phyloP scores from a whole-genome alignment of 192 early-diverging fungal species.

The Podochytrium sp. region DNA sequence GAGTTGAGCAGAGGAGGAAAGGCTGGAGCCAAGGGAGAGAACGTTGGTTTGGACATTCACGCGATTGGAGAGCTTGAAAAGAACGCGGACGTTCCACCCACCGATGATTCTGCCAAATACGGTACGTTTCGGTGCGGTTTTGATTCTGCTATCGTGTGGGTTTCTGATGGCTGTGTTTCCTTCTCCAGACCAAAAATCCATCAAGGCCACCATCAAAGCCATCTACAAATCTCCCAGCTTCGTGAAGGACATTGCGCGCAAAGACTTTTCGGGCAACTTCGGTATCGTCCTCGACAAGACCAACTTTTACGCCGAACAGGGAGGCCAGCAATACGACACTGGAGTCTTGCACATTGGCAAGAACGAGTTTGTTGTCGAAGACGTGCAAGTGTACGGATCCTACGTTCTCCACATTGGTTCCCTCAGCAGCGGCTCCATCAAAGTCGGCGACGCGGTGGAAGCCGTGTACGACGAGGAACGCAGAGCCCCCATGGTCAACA shows the following conservation, averaged over 20 bases:
- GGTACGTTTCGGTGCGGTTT: constrained; percentile 38
- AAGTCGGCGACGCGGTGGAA: constrained; percentile 71
- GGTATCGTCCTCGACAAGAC: constrained; percentile 93
- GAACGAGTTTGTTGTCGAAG: constrained; percentile 88
- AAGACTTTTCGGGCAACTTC: constrained; percentile 65
- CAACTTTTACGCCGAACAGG: constrained; percentile 97
- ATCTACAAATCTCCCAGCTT: constrained; percentile 68
- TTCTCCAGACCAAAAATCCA: constrained; percentile 58
- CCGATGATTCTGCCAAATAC: constrained; percentile 89
- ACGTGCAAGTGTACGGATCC: constrained; percentile 91
- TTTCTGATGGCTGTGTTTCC: not conserved
- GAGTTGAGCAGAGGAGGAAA: constrained; percentile 65
- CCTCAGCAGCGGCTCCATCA: constrained; percentile 84
- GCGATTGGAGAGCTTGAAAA: constrained; percentile 85
- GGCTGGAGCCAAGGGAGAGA: constrained; percentile 56
- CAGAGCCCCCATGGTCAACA: constrained; percentile 88
- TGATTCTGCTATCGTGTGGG: not conserved
- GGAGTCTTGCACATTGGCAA: constrained; percentile 85
- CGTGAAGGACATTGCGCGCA: constrained; percentile 49
- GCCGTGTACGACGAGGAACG: constrained; percentile 85
- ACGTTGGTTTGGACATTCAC: constrained; percentile 88
- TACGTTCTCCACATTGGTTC: constrained; percentile 96
- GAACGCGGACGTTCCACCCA: constrained; percentile 70
- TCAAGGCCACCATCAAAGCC: constrained; percentile 78
- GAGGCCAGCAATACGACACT: constrained; percentile 94